Evolutionary conservation across 371 early-diverging fungal species (phyloP).

Genomic region (Rhizopus arrhizus): DNA sequence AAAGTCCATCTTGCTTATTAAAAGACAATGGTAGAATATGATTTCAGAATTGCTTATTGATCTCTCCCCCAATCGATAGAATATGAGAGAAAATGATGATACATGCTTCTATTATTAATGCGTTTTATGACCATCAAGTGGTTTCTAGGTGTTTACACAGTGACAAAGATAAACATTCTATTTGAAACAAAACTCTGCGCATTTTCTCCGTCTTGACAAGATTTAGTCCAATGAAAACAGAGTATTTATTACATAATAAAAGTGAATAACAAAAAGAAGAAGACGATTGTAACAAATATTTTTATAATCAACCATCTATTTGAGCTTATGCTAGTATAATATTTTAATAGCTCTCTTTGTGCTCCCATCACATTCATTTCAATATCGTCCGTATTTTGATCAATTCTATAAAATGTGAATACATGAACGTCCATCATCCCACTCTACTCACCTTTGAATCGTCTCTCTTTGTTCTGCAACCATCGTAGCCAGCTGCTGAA

Average conservation of each 20-base stretch:
- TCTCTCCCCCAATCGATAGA: too few species aligned
- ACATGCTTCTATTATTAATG: too few species aligned
- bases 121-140: too few species aligned
- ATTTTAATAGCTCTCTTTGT: slow-evolving; percentile 86
- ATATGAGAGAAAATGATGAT: too few species aligned
- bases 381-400: slow-evolving; percentile 92
- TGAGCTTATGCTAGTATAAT: slow-evolving; percentile 85
- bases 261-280: slow-evolving; percentile 60
- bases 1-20: not conserved
- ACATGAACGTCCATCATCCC: not conserved
- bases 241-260: slow-evolving; percentile 36
- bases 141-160: too few species aligned
- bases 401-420: slow-evolving; percentile 66
- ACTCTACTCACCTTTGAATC: slow-evolving; percentile 70
- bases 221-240: too few species aligned
- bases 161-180: too few species aligned
- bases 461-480: slow-evolving; percentile 94
- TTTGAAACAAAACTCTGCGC: too few species aligned
- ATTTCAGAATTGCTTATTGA: not conserved
- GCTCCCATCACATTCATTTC: slow-evolving; percentile 91
- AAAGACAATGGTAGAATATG: not conserved
- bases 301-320: slow-evolving; percentile 97
- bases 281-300: slow-evolving; percentile 81
- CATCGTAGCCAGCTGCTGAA: slow-evolving; percentile 91
- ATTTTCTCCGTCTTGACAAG: too few species aligned